Evolutionary conservation across 2,329 filamentous ascomycete species (phyloP), one percentile per base, ranked within the genome.

Genomic region (Aspergillus pseudoterreus): DNA sequence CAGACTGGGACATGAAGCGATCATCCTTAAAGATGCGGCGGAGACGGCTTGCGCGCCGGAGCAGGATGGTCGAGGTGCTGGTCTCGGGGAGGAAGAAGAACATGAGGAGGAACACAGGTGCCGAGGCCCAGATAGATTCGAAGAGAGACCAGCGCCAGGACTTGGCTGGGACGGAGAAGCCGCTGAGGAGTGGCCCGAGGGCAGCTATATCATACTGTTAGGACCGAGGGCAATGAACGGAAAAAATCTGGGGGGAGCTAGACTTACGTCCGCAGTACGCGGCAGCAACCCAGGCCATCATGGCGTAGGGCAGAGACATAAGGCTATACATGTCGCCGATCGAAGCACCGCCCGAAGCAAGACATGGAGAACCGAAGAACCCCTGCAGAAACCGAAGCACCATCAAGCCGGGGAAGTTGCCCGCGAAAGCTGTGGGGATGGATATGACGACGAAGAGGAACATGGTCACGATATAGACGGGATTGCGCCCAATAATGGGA

Each of bases 391-490:
- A 86, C 1, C 84, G 78, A 6, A 84, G 71, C 6, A 85, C 80
- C 58, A 87, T 77, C n/a, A 90, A 74, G 0, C 83, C 83, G 0
- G 80, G 71, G 48, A 83, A 85, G 69, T 82, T 85, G 43, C 79
- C 69, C 2, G 81, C 82, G 0, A 88, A 65, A 0, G 84, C 82
- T 0, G 83, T 82, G 0, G 85, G 85, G n/a, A 89, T 77, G 11
- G 79, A 81, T 14, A 89, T 66, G 54, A 88, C 76, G 43, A 85
- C 80, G 65, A 87, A 90, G 15, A 88, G 71, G 45, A 78, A 78
- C 71, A 88, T 85, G 11, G 84, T 84, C 55, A 80, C 67, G 39
- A 86, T 78, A 67, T 89, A 89, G 9, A 85, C 78, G 0, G 82
- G 80, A 60, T 83, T 88, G 6, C 86, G 77, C 2, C 86, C 86